Evolutionary conservation across 345 rosid species (phyloP).

Genomic region (Linum tenue): DNA sequence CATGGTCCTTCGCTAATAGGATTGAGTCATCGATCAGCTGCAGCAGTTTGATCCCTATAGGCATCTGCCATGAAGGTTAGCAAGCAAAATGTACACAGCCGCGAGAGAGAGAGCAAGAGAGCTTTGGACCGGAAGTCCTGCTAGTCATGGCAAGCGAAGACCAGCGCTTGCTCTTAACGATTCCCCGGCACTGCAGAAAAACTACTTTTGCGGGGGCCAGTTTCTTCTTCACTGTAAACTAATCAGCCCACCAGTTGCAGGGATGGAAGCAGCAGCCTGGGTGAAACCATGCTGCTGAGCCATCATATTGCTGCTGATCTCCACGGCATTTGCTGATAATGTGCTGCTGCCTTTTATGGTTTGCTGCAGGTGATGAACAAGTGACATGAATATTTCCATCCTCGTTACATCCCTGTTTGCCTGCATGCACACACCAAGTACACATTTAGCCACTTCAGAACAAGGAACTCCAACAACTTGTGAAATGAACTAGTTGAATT

Average conservation of each 20-base stretch:
- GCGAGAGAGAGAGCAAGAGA: neutral
- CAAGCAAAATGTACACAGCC: neutral
- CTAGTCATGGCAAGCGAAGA: conserved; percentile 47
- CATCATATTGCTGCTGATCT: conserved; percentile 35
- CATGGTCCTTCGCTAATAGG: no score
- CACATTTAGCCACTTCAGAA: neutral
- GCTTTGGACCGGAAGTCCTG: conserved; percentile 31
- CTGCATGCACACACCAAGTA: conserved; percentile 23
- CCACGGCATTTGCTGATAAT: conserved; percentile 30
- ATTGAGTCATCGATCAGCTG: neutral
- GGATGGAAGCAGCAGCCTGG: conserved; percentile 33
- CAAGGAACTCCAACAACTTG: no score
- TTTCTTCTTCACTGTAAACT: conserved; percentile 29
- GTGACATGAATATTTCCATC: conserved; percentile 86
- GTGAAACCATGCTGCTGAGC: conserved; percentile 30
- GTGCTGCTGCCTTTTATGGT: conserved; percentile 41
- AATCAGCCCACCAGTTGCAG: conserved; percentile 43
- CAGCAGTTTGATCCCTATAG: neutral
- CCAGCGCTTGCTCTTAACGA: conserved; percentile 45
- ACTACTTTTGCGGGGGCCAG: conserved; percentile 7
- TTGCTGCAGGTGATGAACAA: conserved; percentile 74
- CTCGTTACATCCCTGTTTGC: conserved; percentile 85
- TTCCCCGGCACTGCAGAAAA: conserved; percentile 17
- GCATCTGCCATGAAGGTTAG: neutral
- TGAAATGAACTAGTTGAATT: no score